Evolutionary conservation across 2,329 filamentous ascomycete species (phyloP).

Genomic region (Xylariaceae sp.): DNA sequence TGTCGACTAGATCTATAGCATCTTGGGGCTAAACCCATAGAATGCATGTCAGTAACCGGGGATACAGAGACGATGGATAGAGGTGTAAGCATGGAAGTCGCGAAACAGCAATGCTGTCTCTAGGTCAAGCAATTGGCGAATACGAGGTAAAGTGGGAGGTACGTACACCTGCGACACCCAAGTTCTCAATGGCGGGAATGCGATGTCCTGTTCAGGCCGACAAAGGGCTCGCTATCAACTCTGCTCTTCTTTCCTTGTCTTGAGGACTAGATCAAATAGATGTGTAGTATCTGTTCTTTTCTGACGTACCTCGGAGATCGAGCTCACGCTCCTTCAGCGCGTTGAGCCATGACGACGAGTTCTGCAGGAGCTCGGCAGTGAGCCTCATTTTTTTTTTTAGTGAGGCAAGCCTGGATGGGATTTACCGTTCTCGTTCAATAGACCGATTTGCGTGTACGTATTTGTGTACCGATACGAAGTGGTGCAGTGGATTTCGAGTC

Average conservation of each 20-base stretch:
- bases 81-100: background rate
- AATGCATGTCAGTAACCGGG: conserved; percentile 5
- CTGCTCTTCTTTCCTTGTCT: conserved; percentile 61
- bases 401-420: conserved; percentile 9
- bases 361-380: conserved; percentile 91
- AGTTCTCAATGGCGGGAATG: conserved; percentile 96
- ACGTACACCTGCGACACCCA: conserved; percentile 86
- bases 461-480: background rate
- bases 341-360: conserved; percentile 97
- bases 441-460: background rate
- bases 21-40: conserved; percentile 78
- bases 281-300: conserved; percentile 98
- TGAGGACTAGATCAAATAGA: conserved; percentile 34
- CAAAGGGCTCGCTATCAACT: conserved; percentile 78
- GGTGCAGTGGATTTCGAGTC: background rate
- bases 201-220: conserved; percentile 82
- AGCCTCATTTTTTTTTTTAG: conserved; percentile 74
- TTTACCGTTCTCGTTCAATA: conserved; percentile 26
- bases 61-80: background rate
- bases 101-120: background rate
- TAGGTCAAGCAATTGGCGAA: background rate
- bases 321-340: conserved; percentile 98
- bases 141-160: conserved; percentile 10
- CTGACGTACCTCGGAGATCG: conserved; percentile 97
- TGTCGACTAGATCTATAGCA: conserved; percentile 97